Percentiles rank a stretch among this genome's conserved stretches.
Conservation (phyloP, 441 rosid genomes). For the Brassica hybrid region DNA sequence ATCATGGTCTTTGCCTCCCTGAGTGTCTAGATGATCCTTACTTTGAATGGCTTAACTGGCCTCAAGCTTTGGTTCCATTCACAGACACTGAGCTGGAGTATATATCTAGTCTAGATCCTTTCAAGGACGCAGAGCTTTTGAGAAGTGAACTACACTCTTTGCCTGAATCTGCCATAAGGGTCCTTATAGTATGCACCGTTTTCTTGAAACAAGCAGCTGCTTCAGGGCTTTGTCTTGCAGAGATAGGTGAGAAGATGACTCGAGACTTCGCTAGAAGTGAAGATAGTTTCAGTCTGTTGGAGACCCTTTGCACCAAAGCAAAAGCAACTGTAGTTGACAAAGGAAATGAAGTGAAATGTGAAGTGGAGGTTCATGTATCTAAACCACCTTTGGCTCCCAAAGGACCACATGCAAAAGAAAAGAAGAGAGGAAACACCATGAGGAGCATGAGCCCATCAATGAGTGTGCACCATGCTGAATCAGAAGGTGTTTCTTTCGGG, state of each 20-base stretch:
- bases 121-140: conserved; percentile 22
- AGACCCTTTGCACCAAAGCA: conserved; percentile 61
- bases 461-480: conserved; percentile 29
- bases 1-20: too few relatives aligned
- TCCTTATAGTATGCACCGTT: conserved; percentile 75
- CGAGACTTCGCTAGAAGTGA: conserved; percentile 53
- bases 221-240: conserved; percentile 77
- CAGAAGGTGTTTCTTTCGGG: conserved; percentile 48
- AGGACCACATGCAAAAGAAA: conserved; percentile 39
- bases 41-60: too few relatives aligned
- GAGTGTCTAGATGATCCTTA: too few relatives aligned
- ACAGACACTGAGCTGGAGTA: too few relatives aligned
- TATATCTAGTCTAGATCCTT: too few relatives aligned
- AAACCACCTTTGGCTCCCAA: conserved; percentile 52
- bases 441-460: conserved; percentile 52
- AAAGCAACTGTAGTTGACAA: conserved; percentile 45
- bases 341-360: conserved; percentile 32
- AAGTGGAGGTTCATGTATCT: conserved; percentile 40
- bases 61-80: too few relatives aligned
- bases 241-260: conserved; percentile 86
- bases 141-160: conserved; percentile 62
- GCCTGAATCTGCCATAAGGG: conserved; percentile 71
- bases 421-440: conserved; percentile 34
- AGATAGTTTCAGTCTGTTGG: conserved; percentile 66
- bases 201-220: conserved; percentile 74